A percentile compares a stretch with the other conserved stretches of the same genome.
Conservation (phyloP, 306 rosid genomes). For the Luffa aegyptiaca region DNA sequence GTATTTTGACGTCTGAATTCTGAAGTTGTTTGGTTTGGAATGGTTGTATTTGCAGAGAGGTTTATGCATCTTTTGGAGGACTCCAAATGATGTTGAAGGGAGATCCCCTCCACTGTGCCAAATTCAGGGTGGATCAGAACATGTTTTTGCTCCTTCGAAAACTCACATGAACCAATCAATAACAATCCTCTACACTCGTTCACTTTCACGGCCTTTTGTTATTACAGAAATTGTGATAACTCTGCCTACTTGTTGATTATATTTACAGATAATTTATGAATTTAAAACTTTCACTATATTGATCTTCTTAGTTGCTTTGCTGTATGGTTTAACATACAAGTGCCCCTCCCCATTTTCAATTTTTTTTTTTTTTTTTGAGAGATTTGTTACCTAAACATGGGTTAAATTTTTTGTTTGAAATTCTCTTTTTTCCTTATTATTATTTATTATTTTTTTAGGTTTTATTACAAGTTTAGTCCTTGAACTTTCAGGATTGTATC, state of each 20-base stretch:
- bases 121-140: constrained; percentile 50
- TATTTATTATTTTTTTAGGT: too few species aligned
- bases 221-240: background rate
- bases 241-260: background rate
- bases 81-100: constrained; percentile 77
- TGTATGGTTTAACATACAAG: background rate
- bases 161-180: constrained; percentile 10
- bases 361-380: too few species aligned
- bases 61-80: constrained; percentile 76
- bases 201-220: background rate
- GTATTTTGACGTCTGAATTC: background rate
- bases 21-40: background rate
- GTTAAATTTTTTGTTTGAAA: too few species aligned
- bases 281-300: background rate
- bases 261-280: background rate
- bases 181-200: background rate
- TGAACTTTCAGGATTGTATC: too few species aligned
- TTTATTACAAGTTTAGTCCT: too few species aligned
- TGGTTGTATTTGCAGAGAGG: constrained; percentile 40
- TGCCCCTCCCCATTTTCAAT: too few species aligned
- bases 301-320: background rate
- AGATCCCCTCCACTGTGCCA: constrained; percentile 42
- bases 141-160: constrained; percentile 70
- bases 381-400: too few species aligned
- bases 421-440: too few species aligned